phyloP scores from a whole-genome alignment of 2,329 filamentous ascomycete genomes.

The Microcyclosporella mali region DNA sequence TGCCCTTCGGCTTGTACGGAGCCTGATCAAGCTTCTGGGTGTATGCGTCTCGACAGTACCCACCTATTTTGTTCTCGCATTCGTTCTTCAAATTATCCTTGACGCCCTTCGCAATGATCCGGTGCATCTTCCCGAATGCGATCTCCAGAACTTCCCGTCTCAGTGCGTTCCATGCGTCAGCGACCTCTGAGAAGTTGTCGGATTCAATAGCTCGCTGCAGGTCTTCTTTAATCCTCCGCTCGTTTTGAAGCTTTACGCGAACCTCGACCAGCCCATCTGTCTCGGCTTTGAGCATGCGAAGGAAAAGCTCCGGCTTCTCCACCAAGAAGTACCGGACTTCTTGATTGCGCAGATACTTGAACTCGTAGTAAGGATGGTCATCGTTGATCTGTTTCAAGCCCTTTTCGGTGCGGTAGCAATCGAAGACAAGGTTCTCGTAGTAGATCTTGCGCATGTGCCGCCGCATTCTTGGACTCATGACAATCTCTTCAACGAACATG shows the following conservation, averaged over 20 bases:
- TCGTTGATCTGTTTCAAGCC: constrained; percentile 90
- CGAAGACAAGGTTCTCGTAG: constrained; percentile 76
- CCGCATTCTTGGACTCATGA: constrained; percentile 79
- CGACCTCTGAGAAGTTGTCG: constrained; percentile 90
- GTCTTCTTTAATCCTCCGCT: constrained; percentile 67
- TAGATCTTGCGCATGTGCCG: constrained; percentile 77
- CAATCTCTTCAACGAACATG: constrained; percentile 87
- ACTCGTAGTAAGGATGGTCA: constrained; percentile 91
- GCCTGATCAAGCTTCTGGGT: constrained; percentile 88
- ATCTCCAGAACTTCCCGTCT: constrained; percentile 77
- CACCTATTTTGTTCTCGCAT: constrained; percentile 89
- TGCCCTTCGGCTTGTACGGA: constrained; percentile 89
- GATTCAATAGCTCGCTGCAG: constrained; percentile 82
- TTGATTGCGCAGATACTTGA: constrained; percentile 92
- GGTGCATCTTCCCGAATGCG: constrained; percentile 75
- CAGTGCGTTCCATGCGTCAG: constrained; percentile 89
- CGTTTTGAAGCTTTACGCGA: constrained; percentile 67
- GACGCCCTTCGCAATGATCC: constrained; percentile 79
- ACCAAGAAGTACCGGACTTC: constrained; percentile 63
- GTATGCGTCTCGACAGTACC: constrained; percentile 81
- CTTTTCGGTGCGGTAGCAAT: constrained; percentile 88
- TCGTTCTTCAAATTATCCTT: constrained; percentile 91
- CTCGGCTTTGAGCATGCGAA: constrained; percentile 97
- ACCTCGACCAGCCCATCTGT: constrained; percentile 89
- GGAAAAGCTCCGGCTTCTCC: constrained; percentile 76